Conservation (phyloP, 2,329 filamentous ascomycete genomes). For the Trichothecium roseum region DNA sequence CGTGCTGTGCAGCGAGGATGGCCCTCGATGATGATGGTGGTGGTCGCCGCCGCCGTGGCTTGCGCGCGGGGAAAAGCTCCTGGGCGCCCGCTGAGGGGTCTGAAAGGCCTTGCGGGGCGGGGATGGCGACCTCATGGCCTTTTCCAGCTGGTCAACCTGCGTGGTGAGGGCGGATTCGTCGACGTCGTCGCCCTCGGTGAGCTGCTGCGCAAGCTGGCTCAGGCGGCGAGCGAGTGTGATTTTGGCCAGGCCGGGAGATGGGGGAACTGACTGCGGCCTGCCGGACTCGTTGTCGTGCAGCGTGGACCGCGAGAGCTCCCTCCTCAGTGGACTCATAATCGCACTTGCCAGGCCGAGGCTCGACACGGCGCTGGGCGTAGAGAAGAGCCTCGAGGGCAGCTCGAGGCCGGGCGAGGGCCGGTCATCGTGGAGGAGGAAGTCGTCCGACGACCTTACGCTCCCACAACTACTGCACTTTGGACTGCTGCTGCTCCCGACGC, state of each 20-base stretch:
- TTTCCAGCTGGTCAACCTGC: slow-evolving; percentile 28
- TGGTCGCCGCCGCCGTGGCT: too few species aligned
- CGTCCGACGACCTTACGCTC: too few species aligned
- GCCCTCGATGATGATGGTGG: not conserved
- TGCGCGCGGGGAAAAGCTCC: slow-evolving; percentile 1
- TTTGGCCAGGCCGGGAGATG: slow-evolving; percentile 12
- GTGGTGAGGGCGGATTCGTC: slow-evolving; percentile 24
- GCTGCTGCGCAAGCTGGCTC: slow-evolving; percentile 26
- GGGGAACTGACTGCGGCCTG: not conserved
- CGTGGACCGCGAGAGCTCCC: slow-evolving; percentile 3
- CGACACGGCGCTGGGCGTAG: slow-evolving; percentile 3
- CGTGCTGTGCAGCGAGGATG: slow-evolving; percentile 19
- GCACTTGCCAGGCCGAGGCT: not conserved
- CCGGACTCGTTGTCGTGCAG: not conserved
- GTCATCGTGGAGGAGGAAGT: too few species aligned
- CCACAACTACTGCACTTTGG: too few species aligned
- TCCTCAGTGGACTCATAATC: slow-evolving; percentile 4
- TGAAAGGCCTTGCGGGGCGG: slow-evolving; percentile 5
- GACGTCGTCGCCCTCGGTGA: slow-evolving; percentile 20
- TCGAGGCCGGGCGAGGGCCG: too few species aligned
- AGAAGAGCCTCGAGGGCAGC: not conserved
- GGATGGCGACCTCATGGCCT: slow-evolving; percentile 6
- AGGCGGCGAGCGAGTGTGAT: slow-evolving; percentile 34
- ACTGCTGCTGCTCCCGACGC: too few species aligned
- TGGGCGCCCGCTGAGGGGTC: slow-evolving; percentile 5